A percentile compares a stretch with the other conserved stretches of the same genome.
phyloP scores from a whole-genome alignment of 208 protist genomes.

The Crithidia acanthocephali region DNA sequence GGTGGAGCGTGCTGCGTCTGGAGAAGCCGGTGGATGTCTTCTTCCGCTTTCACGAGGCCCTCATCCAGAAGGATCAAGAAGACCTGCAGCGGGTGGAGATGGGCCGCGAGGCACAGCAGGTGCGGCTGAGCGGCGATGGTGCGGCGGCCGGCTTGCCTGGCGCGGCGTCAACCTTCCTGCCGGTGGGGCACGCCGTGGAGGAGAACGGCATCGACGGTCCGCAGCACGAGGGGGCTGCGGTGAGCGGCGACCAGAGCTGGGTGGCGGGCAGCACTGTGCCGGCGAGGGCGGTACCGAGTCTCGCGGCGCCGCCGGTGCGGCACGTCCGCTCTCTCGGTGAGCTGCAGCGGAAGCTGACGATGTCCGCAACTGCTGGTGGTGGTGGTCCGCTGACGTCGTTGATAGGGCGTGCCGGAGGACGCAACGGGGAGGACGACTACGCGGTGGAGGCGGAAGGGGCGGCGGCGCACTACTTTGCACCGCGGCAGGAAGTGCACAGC shows the following conservation, averaged over 20 bases:
- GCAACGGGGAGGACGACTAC: conserved; percentile 31
- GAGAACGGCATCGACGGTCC: conserved; percentile 19
- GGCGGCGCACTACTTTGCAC: conserved; percentile 51
- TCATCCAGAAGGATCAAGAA: conserved; percentile 68
- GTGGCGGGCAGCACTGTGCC: background rate
- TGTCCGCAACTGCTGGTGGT: conserved; percentile 8
- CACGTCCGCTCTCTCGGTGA: conserved; percentile 34
- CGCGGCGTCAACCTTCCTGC: background rate
- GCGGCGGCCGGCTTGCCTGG: background rate
- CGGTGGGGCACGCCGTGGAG: background rate
- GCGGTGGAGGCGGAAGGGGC: conserved; percentile 39
- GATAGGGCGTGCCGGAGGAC: too few species aligned
- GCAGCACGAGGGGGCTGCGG: background rate
- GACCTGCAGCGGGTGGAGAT: conserved; percentile 55
- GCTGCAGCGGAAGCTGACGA: conserved; percentile 31
- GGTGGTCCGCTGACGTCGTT: too few species aligned
- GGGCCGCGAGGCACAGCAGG: conserved; percentile 27
- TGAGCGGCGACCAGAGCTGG: conserved; percentile 3
- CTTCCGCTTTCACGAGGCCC: conserved; percentile 86
- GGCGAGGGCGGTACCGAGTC: background rate
- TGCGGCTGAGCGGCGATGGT: conserved; percentile 3
- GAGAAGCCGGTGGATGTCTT: conserved; percentile 90
- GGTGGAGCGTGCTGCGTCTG: conserved; percentile 64
- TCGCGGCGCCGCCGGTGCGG: background rate
- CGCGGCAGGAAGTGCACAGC: conserved; percentile 32